Percentiles rank a stretch among this genome's conserved stretches.
phyloP scores from a whole-genome alignment of 768 basidiomycete species.

The Pleurotus citrinopileatus region DNA sequence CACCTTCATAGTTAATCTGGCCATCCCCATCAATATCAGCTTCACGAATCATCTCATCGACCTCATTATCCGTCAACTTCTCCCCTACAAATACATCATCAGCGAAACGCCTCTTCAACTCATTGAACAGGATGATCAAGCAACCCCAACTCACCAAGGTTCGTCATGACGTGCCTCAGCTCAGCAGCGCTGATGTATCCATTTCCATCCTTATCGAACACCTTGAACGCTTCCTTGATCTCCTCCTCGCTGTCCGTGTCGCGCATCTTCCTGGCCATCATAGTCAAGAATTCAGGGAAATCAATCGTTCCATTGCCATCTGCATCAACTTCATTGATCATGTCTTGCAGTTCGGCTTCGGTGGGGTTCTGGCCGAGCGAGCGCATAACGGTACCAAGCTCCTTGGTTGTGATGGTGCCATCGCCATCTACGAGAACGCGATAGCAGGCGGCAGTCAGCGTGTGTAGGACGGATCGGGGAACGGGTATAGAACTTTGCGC shows the following conservation, averaged over 20 bases:
- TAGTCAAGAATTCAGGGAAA: conserved; percentile 77
- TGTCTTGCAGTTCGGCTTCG: conserved; percentile 87
- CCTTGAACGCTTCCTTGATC: conserved; percentile 95
- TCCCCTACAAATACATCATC: conserved; percentile 19
- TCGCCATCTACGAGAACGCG: conserved; percentile 65
- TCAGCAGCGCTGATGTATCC: conserved; percentile 24
- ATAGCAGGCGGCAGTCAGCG: not conserved
- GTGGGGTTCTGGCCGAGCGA: conserved; percentile 92
- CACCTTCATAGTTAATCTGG: conserved; percentile 75
- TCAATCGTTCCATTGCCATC: conserved; percentile 90
- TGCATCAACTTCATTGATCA: conserved; percentile 89
- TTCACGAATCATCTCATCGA: conserved; percentile 33
- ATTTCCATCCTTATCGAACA: conserved; percentile 23
- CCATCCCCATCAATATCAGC: conserved; percentile 84
- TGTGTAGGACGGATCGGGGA: not conserved
- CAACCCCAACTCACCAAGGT: conserved; percentile 17
- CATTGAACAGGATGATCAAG: not conserved
- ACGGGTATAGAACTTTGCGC: not conserved
- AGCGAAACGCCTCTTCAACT: not conserved
- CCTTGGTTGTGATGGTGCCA: conserved; percentile 88
- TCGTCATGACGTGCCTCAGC: conserved; percentile 25
- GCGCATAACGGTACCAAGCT: conserved; percentile 93
- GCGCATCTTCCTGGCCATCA: conserved; percentile 88
- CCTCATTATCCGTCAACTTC: conserved; percentile 28
- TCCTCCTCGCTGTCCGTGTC: conserved; percentile 93